Conservation (phyloP, 257 asterid species). For the Nicotiana undulata region DNA sequence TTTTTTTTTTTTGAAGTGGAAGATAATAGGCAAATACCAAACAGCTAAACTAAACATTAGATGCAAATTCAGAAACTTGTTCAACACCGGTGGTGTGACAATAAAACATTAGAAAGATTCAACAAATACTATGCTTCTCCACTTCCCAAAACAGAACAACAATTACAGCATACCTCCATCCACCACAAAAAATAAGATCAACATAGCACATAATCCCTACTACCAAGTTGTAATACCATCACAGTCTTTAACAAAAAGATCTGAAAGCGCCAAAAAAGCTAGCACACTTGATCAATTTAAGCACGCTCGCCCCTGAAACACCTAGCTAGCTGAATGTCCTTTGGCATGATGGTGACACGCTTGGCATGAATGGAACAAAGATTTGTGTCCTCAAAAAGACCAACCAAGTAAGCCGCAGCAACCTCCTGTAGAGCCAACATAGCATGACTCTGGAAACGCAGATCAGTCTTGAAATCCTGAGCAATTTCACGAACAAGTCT, state of each 20-base stretch:
- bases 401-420: conserved; percentile 75
- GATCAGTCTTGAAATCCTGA: conserved; percentile 78
- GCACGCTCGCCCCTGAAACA: conserved; percentile 82
- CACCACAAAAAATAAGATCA: conserved; percentile 13
- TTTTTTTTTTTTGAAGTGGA: too few species aligned
- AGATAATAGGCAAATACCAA: neutral
- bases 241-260: conserved; percentile 17
- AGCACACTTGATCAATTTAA: conserved; percentile 17
- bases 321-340: conserved; percentile 65
- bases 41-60: neutral
- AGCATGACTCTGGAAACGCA: conserved; percentile 78
- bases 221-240: conserved; percentile 11
- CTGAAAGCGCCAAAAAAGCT: conserved; percentile 12
- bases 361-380: conserved; percentile 72
- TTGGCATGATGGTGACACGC: conserved; percentile 69
- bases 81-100: conserved; percentile 39
- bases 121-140: neutral
- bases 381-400: conserved; percentile 66
- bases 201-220: conserved; percentile 11
- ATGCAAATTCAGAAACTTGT: conserved; percentile 12
- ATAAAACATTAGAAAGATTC: neutral
- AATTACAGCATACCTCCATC: conserved; percentile 19
- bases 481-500: conserved; percentile 80
- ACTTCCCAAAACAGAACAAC: conserved; percentile 10
- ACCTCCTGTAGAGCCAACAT: conserved; percentile 71